These are phyloP conservation scores for Boletus reticulatus DNA, from an alignment of 768 basidiomycete genomes.

Conservation along the genomic window DNA sequence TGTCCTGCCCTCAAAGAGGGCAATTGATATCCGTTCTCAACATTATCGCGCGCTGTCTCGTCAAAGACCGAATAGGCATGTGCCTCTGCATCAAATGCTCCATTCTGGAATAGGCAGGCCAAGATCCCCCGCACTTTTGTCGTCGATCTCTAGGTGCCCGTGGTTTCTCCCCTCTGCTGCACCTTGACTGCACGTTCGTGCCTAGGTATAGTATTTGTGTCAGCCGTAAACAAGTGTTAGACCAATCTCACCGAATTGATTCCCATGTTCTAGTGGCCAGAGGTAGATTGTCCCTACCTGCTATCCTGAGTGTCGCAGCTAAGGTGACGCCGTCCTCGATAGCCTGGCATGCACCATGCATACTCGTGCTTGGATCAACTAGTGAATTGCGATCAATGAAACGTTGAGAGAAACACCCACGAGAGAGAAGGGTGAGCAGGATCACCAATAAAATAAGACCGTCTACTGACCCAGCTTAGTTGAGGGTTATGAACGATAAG, in stretches of 20 bases:
- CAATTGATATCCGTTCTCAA: slow-evolving; percentile 23
- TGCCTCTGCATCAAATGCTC: slow-evolving; percentile 27
- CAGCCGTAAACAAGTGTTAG: too few relatives aligned
- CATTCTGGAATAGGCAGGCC: slow-evolving; percentile 26
- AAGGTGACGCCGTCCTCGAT: slow-evolving; percentile 41
- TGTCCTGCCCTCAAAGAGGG: slow-evolving; percentile 11
- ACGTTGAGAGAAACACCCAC: slow-evolving; percentile 5
- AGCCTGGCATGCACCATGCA: slow-evolving; percentile 40
- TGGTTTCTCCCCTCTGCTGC: slow-evolving; percentile 25
- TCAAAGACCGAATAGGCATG: slow-evolving; percentile 24
- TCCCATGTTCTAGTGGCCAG: slow-evolving; percentile 16
- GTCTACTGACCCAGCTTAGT: slow-evolving; percentile 35
- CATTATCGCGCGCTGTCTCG: slow-evolving; percentile 18
- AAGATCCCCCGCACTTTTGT: slow-evolving; percentile 9
- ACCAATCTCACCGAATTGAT: slow-evolving; percentile 5
- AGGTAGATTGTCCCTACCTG: neutral
- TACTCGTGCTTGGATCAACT: slow-evolving; percentile 8
- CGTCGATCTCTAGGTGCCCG: slow-evolving; percentile 22
- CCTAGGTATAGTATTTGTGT: neutral
- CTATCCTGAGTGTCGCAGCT: slow-evolving; percentile 25
- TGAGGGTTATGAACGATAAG: slow-evolving; percentile 37
- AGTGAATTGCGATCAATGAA: neutral
- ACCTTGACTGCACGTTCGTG: slow-evolving; percentile 24
- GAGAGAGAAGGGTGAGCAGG: slow-evolving; percentile 33
- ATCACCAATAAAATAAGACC: slow-evolving; percentile 29